Evolutionary conservation across 345 rosid genomes (phyloP).

Genomic region (Populus pruinosa): DNA sequence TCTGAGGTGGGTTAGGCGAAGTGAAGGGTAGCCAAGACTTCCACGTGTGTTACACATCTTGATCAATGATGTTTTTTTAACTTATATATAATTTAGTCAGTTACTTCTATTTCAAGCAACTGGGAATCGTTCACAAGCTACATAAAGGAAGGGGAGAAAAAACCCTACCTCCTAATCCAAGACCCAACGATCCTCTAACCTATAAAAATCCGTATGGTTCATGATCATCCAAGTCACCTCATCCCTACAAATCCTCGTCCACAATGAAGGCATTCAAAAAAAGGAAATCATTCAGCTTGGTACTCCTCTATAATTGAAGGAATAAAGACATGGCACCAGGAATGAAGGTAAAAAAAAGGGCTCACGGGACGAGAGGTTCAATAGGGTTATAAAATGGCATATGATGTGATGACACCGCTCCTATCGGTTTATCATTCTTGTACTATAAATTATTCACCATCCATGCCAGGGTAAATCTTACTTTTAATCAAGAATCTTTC

Average conservation of each 20-base stretch:
- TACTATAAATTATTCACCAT: not conserved
- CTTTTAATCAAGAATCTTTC: not conserved
- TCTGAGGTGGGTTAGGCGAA: too few species aligned
- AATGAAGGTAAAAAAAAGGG: too few species aligned
- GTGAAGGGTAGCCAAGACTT: too few species aligned
- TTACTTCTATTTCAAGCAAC: not conserved
- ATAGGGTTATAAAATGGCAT: not conserved
- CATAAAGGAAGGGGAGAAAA: not conserved
- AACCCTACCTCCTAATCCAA: too few species aligned
- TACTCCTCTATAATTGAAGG: not conserved
- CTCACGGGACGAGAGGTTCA: not conserved
- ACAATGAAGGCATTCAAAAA: too few species aligned
- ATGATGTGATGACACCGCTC: not conserved
- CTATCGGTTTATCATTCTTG: not conserved
- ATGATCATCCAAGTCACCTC: too few species aligned
- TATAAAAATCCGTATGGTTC: too few species aligned
- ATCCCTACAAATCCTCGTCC: too few species aligned
- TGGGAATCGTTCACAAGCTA: not conserved
- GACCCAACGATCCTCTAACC: too few species aligned
- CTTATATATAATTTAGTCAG: too few species aligned
- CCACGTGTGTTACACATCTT: too few species aligned
- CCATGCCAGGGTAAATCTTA: not conserved
- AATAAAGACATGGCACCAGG: not conserved
- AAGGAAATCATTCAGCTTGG: not conserved
- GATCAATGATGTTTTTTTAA: too few species aligned